Conservation (phyloP, 257 asterid genomes). For the Solanum bulbocastanum region DNA sequence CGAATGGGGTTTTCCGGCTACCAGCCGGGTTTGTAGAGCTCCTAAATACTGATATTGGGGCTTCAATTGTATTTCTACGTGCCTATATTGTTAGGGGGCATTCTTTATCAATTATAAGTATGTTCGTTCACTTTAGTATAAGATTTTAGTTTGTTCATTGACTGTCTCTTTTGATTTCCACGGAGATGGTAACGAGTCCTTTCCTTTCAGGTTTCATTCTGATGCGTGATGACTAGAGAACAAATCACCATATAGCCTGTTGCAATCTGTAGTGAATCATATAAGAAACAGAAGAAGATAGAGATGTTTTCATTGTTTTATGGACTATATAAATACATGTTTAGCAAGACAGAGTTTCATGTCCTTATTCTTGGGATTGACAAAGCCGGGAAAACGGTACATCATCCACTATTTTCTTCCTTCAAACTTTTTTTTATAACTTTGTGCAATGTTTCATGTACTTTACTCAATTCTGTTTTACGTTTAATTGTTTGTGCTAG, state of each 20-base stretch:
- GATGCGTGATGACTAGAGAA: slow-evolving; percentile 1
- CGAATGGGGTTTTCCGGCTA: background rate
- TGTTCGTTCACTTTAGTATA: background rate
- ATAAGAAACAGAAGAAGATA: slow-evolving; percentile 8
- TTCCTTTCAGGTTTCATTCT: background rate
- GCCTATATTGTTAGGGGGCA: background rate
- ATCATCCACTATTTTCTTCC: background rate
- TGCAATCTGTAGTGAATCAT: slow-evolving; percentile 1
- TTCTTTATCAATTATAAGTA: background rate
- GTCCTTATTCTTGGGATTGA: slow-evolving; percentile 95
- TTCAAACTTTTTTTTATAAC: background rate
- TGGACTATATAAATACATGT: slow-evolving; percentile 75
- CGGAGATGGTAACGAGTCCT: background rate
- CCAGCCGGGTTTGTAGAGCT: background rate
- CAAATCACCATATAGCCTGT: background rate
- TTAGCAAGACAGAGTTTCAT: slow-evolving; percentile 86
- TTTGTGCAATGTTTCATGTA: background rate
- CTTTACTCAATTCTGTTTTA: background rate
- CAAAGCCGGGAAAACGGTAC: slow-evolving; percentile 92
- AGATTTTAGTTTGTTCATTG: background rate
- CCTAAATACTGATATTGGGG: background rate
- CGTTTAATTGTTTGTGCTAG: background rate
- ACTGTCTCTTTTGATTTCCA: background rate
- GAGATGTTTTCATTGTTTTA: slow-evolving; percentile 80
- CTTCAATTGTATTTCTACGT: background rate